A percentile compares a stretch with the other conserved stretches of the same genome.
These are phyloP conservation scores for Ceratocystis papillata DNA, from an alignment of 2,329 filamentous ascomycete species.

Conservation along the genomic window DNA sequence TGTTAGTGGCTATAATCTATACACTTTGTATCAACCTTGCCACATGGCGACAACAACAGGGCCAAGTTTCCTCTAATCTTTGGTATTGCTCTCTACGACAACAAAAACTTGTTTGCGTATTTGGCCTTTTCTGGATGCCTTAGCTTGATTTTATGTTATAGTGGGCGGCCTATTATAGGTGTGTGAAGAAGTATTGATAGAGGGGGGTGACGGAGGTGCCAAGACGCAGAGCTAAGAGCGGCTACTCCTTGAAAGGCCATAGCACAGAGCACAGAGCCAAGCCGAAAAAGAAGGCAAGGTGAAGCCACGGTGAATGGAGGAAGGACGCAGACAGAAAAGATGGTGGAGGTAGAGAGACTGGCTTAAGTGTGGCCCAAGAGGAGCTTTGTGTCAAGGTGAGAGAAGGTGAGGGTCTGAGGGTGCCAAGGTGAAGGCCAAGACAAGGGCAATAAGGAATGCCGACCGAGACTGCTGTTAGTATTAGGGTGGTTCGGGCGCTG, in stretches of 20 bases:
- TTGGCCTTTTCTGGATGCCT: not conserved
- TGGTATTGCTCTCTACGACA: not conserved
- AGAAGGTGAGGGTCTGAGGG: not conserved
- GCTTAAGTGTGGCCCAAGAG: not conserved
- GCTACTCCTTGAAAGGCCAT: not conserved
- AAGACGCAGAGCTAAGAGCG: constrained; percentile 2
- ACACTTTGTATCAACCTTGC: not conserved
- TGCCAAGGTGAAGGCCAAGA: not conserved
- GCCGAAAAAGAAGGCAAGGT: constrained; percentile 2
- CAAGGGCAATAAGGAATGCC: not conserved
- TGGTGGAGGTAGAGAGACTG: not conserved
- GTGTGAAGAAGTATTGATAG: not conserved
- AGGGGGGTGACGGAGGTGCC: not conserved
- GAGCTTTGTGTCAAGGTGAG: not conserved
- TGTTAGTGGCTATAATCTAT: not conserved
- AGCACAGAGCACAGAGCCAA: constrained; percentile 1
- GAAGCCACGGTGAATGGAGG: constrained; percentile 11
- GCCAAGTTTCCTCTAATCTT: too few relatives aligned
- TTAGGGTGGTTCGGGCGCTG: not conserved
- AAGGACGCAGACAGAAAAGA: not conserved
- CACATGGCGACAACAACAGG: not conserved
- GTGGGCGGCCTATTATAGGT: not conserved
- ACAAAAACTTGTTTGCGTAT: not conserved
- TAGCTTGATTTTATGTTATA: not conserved
- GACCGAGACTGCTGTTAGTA: not conserved